These are phyloP conservation scores for Pichia sp. DNA, from an alignment of 1,139 yeast genomes.

Conservation along the genomic window DNA sequence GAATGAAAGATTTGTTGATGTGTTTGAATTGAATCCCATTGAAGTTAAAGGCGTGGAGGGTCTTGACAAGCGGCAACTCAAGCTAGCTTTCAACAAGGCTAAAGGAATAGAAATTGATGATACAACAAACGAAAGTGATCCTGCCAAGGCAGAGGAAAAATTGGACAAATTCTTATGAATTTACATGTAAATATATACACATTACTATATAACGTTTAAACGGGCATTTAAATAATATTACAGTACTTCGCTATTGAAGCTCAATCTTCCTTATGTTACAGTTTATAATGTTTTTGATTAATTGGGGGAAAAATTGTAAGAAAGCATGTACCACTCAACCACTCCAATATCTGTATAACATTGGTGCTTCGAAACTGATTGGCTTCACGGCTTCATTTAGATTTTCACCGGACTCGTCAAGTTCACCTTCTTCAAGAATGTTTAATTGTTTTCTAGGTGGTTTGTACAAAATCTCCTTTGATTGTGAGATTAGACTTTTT, in stretches of 20 bases:
- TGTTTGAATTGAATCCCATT: slow-evolving; percentile 26
- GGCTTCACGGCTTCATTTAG: slow-evolving; percentile 53
- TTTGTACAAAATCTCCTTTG: slow-evolving; percentile 47
- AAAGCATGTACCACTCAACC: slow-evolving; percentile 33
- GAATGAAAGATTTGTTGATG: slow-evolving; percentile 30
- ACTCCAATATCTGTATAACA: slow-evolving; percentile 85
- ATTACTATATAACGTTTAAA: neutral
- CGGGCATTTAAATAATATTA: slow-evolving; percentile 2
- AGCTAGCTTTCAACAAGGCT: slow-evolving; percentile 12
- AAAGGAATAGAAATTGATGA: slow-evolving; percentile 11
- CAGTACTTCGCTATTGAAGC: neutral
- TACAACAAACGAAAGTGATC: neutral
- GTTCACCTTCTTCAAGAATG: slow-evolving; percentile 29
- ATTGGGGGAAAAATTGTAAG: too few species aligned
- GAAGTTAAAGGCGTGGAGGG: slow-evolving; percentile 27
- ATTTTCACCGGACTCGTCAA: slow-evolving; percentile 14
- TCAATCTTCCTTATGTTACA: neutral
- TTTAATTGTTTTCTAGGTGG: slow-evolving; percentile 43
- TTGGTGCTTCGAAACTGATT: slow-evolving; percentile 76
- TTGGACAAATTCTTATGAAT: slow-evolving; percentile 20
- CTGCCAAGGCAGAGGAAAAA: slow-evolving; percentile 9
- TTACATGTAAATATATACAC: neutral
- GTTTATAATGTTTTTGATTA: neutral
- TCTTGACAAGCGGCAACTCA: slow-evolving; percentile 19
- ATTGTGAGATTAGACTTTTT: slow-evolving; percentile 40